Conservation (phyloP, 2,329 filamentous ascomycete species). For the Sporothrix sp. region DNA sequence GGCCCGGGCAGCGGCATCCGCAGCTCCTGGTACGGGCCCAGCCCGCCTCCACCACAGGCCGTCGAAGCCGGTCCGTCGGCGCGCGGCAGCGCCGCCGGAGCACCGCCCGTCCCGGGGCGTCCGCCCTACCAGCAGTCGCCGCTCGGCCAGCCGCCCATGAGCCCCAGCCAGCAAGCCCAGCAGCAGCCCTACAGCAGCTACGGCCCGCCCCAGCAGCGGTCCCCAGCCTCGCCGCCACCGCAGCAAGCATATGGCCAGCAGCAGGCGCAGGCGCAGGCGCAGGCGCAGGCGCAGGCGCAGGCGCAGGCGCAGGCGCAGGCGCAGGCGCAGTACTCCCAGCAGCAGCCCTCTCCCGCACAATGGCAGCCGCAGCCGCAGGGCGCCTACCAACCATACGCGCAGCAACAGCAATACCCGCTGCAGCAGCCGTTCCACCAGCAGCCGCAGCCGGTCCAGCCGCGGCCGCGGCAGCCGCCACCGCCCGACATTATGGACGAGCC, state of each 20-base stretch:
- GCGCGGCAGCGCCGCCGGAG: not conserved
- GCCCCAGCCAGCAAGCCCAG: slow-evolving; percentile 15
- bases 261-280: slow-evolving; percentile 18
- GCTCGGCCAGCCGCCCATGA: slow-evolving; percentile 21
- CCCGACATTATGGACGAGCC: slow-evolving; percentile 49
- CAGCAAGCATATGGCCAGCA: not conserved
- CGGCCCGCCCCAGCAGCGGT: too few relatives aligned
- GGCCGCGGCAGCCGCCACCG: slow-evolving; percentile 33
- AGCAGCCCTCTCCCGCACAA: slow-evolving; percentile 10
- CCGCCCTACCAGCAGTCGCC: slow-evolving; percentile 18
- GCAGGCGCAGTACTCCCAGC: slow-evolving; percentile 20
- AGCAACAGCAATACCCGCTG: slow-evolving; percentile 12
- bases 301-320: slow-evolving; percentile 16
- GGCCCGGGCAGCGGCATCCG: not conserved
- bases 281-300: slow-evolving; percentile 26
- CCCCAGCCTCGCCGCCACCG: slow-evolving; percentile 7
- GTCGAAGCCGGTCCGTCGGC: slow-evolving; percentile 8
- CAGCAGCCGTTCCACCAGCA: slow-evolving; percentile 19
- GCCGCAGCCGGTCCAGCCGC: slow-evolving; percentile 24
- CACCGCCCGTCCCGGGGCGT: slow-evolving; percentile 14
- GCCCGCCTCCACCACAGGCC: slow-evolving; percentile 9
- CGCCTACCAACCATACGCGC: slow-evolving; percentile 23
- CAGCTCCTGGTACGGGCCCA: slow-evolving; percentile 12
- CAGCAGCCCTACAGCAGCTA: slow-evolving; percentile 16
- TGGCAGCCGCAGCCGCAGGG: slow-evolving; percentile 15